These are phyloP conservation scores for Acer campestre DNA, from an alignment of 345 rosid genomes.

Conservation along the genomic window DNA sequence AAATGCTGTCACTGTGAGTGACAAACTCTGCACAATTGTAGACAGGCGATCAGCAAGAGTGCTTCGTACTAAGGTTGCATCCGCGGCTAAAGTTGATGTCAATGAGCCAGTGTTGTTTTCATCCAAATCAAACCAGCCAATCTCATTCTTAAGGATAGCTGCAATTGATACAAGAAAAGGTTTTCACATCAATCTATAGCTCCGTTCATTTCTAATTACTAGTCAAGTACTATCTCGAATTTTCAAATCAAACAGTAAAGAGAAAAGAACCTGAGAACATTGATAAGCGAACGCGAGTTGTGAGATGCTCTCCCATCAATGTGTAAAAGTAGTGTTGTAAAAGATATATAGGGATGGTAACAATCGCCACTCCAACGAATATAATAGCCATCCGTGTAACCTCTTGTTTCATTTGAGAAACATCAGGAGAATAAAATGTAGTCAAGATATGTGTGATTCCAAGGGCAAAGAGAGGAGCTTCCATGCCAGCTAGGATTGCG, in stretches of 20 bases:
- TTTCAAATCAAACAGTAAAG: background rate
- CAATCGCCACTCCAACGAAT: conserved; percentile 48
- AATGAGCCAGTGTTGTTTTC: conserved; percentile 73
- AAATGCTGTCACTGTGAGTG: conserved; percentile 77
- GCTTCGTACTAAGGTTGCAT: conserved; percentile 76
- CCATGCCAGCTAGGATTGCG: conserved; percentile 74
- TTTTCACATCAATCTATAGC: conserved; percentile 7
- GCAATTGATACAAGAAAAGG: conserved; percentile 27
- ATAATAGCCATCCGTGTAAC: conserved; percentile 47
- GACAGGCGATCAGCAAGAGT: conserved; percentile 85
- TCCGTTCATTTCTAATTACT: too few species aligned
- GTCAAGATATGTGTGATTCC: conserved; percentile 67
- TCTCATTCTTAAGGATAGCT: conserved; percentile 81
- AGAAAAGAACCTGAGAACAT: conserved; percentile 69
- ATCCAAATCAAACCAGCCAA: conserved; percentile 88
- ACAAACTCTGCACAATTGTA: conserved; percentile 71
- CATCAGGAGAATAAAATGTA: conserved; percentile 57
- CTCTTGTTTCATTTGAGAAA: conserved; percentile 45
- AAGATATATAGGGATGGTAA: conserved; percentile 63
- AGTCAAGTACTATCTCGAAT: background rate
- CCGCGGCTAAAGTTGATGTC: conserved; percentile 72
- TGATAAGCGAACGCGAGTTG: conserved; percentile 67
- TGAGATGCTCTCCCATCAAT: conserved; percentile 82
- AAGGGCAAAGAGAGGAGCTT: conserved; percentile 72
- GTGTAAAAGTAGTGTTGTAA: conserved; percentile 81